phyloP scores from a whole-genome alignment of 495 filamentous ascomycete genomes.

The Aspergillus indologenus region DNA sequence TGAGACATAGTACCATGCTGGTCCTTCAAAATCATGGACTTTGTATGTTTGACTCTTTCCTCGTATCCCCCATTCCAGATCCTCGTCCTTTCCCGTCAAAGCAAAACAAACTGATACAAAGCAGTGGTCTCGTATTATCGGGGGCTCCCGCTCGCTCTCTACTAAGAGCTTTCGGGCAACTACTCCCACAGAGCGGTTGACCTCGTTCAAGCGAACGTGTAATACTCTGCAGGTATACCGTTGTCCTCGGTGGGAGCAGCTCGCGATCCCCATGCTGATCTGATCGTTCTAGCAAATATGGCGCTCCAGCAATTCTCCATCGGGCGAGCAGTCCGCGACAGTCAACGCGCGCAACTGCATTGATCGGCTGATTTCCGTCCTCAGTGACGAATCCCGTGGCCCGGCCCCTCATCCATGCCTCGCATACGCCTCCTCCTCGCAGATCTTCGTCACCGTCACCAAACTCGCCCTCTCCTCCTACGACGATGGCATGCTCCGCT shows the following conservation, averaged over 20 bases:
- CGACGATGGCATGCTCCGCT: slow-evolving; percentile 74
- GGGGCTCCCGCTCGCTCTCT: slow-evolving; percentile 66
- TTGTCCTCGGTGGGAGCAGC: neutral
- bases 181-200: slow-evolving; percentile 80
- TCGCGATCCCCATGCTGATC: neutral
- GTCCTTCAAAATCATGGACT: slow-evolving; percentile 36
- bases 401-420: slow-evolving; percentile 87
- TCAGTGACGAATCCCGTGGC: slow-evolving; percentile 84
- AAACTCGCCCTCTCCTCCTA: slow-evolving; percentile 78
- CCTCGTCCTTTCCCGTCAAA: slow-evolving; percentile 3
- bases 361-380: slow-evolving; percentile 68
- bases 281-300: slow-evolving; percentile 65
- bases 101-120: slow-evolving; percentile 19
- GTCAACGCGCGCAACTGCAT: slow-evolving; percentile 54
- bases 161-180: slow-evolving; percentile 61
- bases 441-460: slow-evolving; percentile 81
- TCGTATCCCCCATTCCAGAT: neutral
- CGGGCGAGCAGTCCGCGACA: slow-evolving; percentile 48
- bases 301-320: slow-evolving; percentile 58
- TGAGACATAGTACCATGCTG: slow-evolving; percentile 32
- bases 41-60: slow-evolving; percentile 28
- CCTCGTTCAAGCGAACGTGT: slow-evolving; percentile 86
- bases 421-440: slow-evolving; percentile 73
- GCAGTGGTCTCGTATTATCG: slow-evolving; percentile 87
- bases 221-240: slow-evolving; percentile 71